phyloP scores from a whole-genome alignment of 2,329 filamentous ascomycete genomes.

The Reticulascus tulasneorum region DNA sequence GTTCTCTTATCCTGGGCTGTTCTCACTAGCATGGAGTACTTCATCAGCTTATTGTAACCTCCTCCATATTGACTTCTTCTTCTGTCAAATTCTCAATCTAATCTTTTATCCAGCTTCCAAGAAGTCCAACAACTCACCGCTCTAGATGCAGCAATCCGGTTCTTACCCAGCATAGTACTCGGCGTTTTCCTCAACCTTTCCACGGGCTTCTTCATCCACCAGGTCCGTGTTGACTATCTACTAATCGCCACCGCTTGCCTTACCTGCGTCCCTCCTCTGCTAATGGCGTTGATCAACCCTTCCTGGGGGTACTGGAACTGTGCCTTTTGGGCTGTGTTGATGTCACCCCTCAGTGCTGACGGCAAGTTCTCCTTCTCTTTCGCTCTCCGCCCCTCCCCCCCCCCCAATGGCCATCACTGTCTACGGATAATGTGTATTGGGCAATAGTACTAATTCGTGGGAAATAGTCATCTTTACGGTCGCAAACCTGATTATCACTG shows the following conservation, averaged over 20 bases:
- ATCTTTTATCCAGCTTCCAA: slow-evolving; percentile 32
- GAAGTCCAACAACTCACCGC: slow-evolving; percentile 36
- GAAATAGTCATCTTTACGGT: slow-evolving; percentile 52
- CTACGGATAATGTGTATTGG: background rate
- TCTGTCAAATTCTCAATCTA: background rate
- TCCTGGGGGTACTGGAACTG: slow-evolving; percentile 40
- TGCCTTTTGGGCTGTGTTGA: slow-evolving; percentile 29
- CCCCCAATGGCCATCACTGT: too few species aligned
- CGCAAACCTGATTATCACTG: slow-evolving; percentile 48
- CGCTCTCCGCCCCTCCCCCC: background rate
- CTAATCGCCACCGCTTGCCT: slow-evolving; percentile 28
- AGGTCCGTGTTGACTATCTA: slow-evolving; percentile 24
- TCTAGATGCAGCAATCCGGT: slow-evolving; percentile 34
- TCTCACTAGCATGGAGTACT: slow-evolving; percentile 39
- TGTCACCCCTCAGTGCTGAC: slow-evolving; percentile 28
- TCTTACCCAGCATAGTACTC: slow-evolving; percentile 33
- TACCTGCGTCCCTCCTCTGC: slow-evolving; percentile 34
- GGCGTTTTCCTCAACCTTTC: slow-evolving; percentile 28
- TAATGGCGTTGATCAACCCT: slow-evolving; percentile 43
- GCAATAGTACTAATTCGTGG: too few species aligned
- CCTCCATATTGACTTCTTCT: background rate
- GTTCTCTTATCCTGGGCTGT: slow-evolving; percentile 38
- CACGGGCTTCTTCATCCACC: slow-evolving; percentile 32
- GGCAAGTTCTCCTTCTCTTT: background rate
- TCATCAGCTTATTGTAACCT: slow-evolving; percentile 34